Base-by-base conservation (phyloP, 176 grass and related monocot species). In the Juncus inflexus region DNA sequence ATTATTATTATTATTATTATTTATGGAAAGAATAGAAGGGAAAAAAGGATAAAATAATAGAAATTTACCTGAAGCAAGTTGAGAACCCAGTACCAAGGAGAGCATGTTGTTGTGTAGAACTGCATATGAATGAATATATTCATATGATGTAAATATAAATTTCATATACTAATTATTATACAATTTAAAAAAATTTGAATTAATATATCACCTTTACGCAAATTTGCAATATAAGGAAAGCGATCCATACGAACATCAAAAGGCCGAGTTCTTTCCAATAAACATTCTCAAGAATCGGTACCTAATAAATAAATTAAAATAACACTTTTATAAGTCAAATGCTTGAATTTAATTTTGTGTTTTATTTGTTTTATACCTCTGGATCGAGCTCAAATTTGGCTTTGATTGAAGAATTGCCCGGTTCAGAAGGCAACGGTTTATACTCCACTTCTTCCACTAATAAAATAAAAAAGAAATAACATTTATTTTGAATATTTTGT, bases 251-350 rank as follows among this genome's bases (percentile, higher is more conserved):
- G 49, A 86, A 85, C 3, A 75, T 53, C 35, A 96, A 84, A 50
- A 96, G 74, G 15, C 84, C 82, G 19, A 86, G 42, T 58, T 96
- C 82, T 77, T 89, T 91, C 87, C 84, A 86, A 63, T 63, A 83
- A 53, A 91, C 50, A 77, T 91, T 96, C 11, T 78, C 7, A 74
- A 90, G 70, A 54, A 97, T 3, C 47, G 85, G 63, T n/a, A 70
- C 37, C 87, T 97, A 76, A 60, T 70, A 3, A 45, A 45, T 4
- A 47, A 1, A 47, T 28, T 28, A 47, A 47, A 9, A 47, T 45
- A 9, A 47, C 0, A 47, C 4, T 47, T 47, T 47, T 9, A 47
- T 9, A 9, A 1, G 9, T 47, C 0, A 47, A 9, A 0, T 45
- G 42, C 42, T 9, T 55, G 15, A 14, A 39, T 69, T 50, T 15